Evolutionary conservation across 2,329 filamentous ascomycete genomes (phyloP), one percentile per base, ranked within the genome.

Genomic region (Periconia sp.): DNA sequence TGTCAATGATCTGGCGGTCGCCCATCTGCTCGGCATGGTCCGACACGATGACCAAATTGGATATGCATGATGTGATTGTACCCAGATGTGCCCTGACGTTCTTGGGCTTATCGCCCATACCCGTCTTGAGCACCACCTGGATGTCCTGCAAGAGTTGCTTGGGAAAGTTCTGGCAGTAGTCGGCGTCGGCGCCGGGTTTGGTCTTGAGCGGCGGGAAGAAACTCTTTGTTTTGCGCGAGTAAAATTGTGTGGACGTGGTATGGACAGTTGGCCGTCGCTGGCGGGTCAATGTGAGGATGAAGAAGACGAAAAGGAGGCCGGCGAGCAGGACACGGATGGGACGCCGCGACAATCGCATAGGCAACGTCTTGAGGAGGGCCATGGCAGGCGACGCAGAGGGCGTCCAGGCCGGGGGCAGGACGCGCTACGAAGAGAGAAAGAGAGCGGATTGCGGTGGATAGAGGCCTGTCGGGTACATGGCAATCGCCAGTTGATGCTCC

Each of bases 31-130:
- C 82, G 37, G 81, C 81, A 53, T 80, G 80, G 68, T 86, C 84
- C 50, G 83, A 85, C 63, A 83, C 84, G 57, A 87, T 78, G 42
- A 81, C 74, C 45, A 80, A 79, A 64, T 85, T 75, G 18, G 79
- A 77, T 54, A 83, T 79, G 65, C 78, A 84, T 18, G 80, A 79
- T 44, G 82, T 82, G 33, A 81, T 78, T 58, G 78, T 82, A 41
- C 76, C 67, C 44, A 85, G 70, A 49, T 83, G 81, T 3, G 79
- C 76, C 27, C 77, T 71, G 49, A 75, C 74, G 33, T 48, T 48
- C 41, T 76, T 69, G 7, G 68, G 62, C 11, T 50, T 50, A 49
- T 82, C 80, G 52, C 74, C 76, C 49, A 77, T 75, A 46, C 80
- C 79, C 44, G 78, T 79, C 63, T 81, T 82, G 42, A 83, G 65